Conservation (phyloP, 495 filamentous ascomycete species). For the Aspergillus cristatus region DNA sequence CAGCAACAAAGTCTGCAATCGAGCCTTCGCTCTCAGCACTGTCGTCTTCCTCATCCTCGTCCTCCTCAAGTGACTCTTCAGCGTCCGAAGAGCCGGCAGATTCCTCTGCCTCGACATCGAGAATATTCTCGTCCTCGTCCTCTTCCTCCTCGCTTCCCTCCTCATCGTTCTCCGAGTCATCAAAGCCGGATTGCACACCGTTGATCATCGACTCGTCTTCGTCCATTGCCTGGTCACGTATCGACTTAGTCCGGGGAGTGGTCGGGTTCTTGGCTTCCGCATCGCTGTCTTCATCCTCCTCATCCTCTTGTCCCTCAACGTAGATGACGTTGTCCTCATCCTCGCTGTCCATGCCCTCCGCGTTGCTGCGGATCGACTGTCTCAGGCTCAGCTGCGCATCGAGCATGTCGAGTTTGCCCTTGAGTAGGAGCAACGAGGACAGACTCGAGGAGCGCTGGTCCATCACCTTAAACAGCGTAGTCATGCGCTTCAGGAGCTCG, state of each 20-base stretch:
- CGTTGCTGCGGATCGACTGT: constrained; percentile 44
- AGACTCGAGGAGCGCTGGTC: constrained; percentile 76
- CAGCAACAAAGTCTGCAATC: constrained; percentile 38
- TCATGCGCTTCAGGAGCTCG: constrained; percentile 64
- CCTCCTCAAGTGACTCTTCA: constrained; percentile 35
- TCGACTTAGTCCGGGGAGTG: constrained; percentile 31
- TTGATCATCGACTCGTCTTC: constrained; percentile 41
- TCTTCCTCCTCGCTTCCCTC: constrained; percentile 31
- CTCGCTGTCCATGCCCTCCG: constrained; percentile 48
- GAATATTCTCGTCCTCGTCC: constrained; percentile 29
- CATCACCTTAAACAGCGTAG: constrained; percentile 70
- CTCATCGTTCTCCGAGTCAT: constrained; percentile 32
- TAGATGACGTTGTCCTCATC: constrained; percentile 76
- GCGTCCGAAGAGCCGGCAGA: constrained; percentile 39
- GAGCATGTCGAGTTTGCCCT: constrained; percentile 87
- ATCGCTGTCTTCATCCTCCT: constrained; percentile 40
- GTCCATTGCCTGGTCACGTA: constrained; percentile 30
- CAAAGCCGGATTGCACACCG: constrained; percentile 19
- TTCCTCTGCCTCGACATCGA: constrained; percentile 39
- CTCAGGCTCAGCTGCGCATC: constrained; percentile 77
- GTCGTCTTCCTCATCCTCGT: constrained; percentile 35
- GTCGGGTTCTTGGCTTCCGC: constrained; percentile 20
- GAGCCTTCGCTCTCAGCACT: constrained; percentile 36
- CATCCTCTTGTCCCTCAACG: constrained; percentile 64
- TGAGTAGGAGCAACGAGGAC: constrained; percentile 74